phyloP scores from a whole-genome alignment of 495 filamentous ascomycete genomes.

The Sordaria brevicollis region DNA sequence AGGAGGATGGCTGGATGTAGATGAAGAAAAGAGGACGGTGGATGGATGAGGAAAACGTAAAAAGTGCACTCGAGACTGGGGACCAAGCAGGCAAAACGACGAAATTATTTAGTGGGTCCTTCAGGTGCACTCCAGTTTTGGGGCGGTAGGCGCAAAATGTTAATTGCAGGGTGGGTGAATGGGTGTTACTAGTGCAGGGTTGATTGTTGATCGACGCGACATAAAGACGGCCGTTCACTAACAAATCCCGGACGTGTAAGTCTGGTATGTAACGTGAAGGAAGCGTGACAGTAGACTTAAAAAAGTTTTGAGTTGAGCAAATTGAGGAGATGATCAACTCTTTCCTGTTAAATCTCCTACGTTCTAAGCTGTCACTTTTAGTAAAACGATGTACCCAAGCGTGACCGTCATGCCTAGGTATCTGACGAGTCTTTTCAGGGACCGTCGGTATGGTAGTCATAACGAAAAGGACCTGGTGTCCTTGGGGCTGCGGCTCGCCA shows the following conservation, averaged over 20 bases:
- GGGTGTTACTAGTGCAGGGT: neutral
- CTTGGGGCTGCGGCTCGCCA: neutral
- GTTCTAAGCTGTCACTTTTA: no score
- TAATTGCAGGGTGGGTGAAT: neutral
- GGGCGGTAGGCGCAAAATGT: neutral
- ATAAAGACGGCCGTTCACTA: neutral
- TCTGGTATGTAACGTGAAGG: no score
- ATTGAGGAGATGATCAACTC: no score
- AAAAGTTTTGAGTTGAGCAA: no score
- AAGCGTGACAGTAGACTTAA: neutral
- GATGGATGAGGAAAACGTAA: neutral
- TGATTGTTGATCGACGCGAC: neutral
- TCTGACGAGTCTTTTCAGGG: neutral
- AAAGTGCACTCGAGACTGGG: neutral
- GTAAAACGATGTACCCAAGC: neutral
- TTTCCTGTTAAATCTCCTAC: no score
- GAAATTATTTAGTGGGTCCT: neutral
- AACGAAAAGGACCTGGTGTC: no score
- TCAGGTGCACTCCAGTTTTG: neutral
- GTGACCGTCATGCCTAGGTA: no score
- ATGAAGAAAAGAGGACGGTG: neutral
- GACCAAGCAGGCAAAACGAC: neutral
- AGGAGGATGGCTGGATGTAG: neutral
- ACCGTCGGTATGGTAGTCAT: neutral
- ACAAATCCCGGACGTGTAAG: neutral